phyloP scores from a whole-genome alignment of 2,329 filamentous ascomycete genomes.

The Trichophyton schoenleinii region DNA sequence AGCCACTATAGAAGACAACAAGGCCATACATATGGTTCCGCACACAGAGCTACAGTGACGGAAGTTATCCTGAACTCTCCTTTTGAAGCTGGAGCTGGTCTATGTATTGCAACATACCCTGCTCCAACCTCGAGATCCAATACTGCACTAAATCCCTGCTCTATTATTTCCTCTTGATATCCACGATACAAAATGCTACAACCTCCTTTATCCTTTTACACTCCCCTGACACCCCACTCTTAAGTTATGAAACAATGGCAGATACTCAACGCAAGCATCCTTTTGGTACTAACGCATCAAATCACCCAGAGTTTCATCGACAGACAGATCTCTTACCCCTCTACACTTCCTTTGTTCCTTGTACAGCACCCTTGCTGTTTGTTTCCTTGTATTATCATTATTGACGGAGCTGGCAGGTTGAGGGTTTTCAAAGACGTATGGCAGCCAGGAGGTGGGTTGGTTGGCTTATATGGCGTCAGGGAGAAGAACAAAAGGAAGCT shows the following conservation, averaged over 20 bases:
- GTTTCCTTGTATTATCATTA: neutral
- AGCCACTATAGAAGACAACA: neutral
- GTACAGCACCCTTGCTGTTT: neutral
- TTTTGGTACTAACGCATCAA: neutral
- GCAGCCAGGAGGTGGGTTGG: neutral
- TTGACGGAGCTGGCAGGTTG: neutral
- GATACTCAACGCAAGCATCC: neutral
- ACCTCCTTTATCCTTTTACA: neutral
- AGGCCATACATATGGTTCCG: neutral
- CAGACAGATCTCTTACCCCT: neutral
- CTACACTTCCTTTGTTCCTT: neutral
- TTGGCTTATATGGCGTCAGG: neutral
- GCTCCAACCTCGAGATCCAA: neutral
- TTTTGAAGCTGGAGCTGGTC: neutral
- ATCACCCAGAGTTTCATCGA: neutral
- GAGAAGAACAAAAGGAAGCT: neutral
- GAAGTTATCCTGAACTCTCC: neutral
- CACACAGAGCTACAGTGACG: neutral
- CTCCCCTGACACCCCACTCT: neutral
- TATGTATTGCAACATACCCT: neutral
- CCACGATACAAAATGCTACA: neutral
- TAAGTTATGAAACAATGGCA: neutral
- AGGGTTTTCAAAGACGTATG: neutral
- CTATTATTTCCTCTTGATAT: neutral
- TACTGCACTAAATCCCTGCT: neutral